Base-by-base conservation (phyloP, 768 basidiomycete species). In the Cystofilobasidium macerans region DNA sequence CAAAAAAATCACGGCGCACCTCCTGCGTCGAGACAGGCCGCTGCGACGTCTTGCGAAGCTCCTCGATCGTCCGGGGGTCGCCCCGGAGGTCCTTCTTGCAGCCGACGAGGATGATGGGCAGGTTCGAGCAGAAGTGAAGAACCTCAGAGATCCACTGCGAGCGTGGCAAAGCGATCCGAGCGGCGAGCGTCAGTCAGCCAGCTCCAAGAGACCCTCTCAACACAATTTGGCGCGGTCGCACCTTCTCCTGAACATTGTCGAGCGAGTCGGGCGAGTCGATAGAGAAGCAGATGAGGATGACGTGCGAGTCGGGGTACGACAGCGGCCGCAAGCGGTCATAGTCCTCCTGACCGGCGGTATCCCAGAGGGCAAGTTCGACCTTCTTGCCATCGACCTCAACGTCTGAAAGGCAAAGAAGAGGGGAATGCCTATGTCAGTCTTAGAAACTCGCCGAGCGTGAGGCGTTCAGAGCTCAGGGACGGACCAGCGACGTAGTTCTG, bases 171-270 rank as follows among this genome's bases (percentile, higher is more conserved):
- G 45, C 7, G 45, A 47, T 5, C 11, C 6, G 16, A 40, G 11
- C 5, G 5, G 43, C 8, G 18, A 20, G 5, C 13, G 11, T 11
- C 43, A 45, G 43, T 20, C 43, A 45, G 43, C 43, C 13, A 40
- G 42, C 42, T 42, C n/a, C n/a, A n/a, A n/a, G n/a, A n/a, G n/a
- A n/a, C n/a, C n/a, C n/a, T n/a, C n/a, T n/a, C n/a, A n/a, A n/a
- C n/a, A n/a, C n/a, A n/a, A n/a, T n/a, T n/a, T n/a, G n/a, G n/a
- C n/a, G n/a, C n/a, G n/a, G 18, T 80, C 84, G 67, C 48, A 88
- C 95, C 88, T 98, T 98, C 81, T 99, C 95, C 81, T 97, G 92
- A 33, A 99, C 95, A 84, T 99, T 99, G 79, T 95, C 95, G 70
- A 99, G 82, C 57, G 93, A 97, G 77, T 97, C 93, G 40, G 93